phyloP scores from a whole-genome alignment of 169 alveolate genomes.

The Amoebophrya sp. region DNA sequence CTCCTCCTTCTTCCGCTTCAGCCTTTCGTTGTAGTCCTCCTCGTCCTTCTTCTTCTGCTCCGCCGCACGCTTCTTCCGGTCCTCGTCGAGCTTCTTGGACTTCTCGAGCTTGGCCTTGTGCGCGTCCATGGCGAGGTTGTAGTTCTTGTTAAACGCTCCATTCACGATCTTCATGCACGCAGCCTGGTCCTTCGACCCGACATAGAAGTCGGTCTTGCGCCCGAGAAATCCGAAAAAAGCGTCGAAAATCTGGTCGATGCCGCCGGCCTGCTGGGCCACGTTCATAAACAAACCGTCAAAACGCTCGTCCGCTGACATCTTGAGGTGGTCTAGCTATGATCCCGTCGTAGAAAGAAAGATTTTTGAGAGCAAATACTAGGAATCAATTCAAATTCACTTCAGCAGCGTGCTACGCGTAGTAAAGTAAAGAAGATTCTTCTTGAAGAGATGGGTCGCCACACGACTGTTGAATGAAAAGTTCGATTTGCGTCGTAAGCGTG shows the following conservation, averaged over 20 bases:
- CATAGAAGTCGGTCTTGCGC: conserved; percentile 87
- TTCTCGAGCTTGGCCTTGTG: conserved; percentile 33
- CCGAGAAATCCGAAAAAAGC: conserved; percentile 81
- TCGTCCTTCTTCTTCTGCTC: conserved; percentile 46
- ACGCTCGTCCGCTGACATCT: conserved; percentile 10
- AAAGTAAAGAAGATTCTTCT: no score
- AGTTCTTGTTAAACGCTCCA: conserved; percentile 43
- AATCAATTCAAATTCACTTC: no score
- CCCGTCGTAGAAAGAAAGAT: no score
- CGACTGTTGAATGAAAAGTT: no score
- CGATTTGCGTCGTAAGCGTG: no score
- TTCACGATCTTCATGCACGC: conserved; percentile 36
- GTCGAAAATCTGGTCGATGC: conserved; percentile 79
- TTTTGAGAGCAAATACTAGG: no score
- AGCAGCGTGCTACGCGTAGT: no score
- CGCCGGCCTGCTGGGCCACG: conserved; percentile 67
- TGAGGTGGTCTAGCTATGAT: no score
- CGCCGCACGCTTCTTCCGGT: conserved; percentile 36
- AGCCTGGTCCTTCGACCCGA: conserved; percentile 46
- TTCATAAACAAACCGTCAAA: conserved; percentile 37
- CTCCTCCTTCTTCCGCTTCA: conserved; percentile 7
- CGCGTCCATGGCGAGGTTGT: conserved; percentile 37
- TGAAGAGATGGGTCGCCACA: no score
- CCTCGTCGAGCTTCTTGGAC: conserved; percentile 49
- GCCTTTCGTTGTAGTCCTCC: conserved; percentile 31